Base-by-base conservation (phyloP, 1,139 yeast species). In the Suhomyces taliae region DNA sequence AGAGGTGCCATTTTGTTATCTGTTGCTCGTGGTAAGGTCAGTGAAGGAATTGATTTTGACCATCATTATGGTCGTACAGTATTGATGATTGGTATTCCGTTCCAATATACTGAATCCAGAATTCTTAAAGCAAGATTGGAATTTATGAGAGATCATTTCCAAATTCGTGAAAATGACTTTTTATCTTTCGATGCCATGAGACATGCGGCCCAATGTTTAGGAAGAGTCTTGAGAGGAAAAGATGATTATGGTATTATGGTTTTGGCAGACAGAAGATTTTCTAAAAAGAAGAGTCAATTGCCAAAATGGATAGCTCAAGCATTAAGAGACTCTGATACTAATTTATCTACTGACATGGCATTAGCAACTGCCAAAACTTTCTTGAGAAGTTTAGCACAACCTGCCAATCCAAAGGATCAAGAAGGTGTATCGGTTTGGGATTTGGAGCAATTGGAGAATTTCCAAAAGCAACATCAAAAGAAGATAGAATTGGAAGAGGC, bases 161-260 rank as follows among this genome's bases (percentile, higher is more conserved):
- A 90, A 58, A 93, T 93, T 45, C 78, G 90, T 53, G 99, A 93
- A 61, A 91, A 90, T 61, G 99, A 95, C 60, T 93, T 93, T 62
- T 67, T 93, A 39, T 90, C 98, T 24, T 93, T 93, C 77, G 99
- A 93, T 69, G 99, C 99, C 32, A 95, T 93, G 99, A 82, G 99
- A 62, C 99, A 93, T 72, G 99, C 99, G 3, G 99, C 99, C 0
- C 99, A 93, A 68, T 93, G 99, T 69, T 70, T 93, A 59, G 99
- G 99, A 11, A 82, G 99, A 62, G 99, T 93, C 45, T 72, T 93
- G 55, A 82, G 99, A 71, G 99, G 99, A 53, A 93, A 93, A 63
- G 97, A 93, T 63, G 99, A 93, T 69, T 93, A 95, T 65, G 99
- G 99, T 51, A 88, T 95, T 59, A 93, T 93, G 99, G 97, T 93